Evolutionary conservation across 345 rosid genomes (phyloP).

Genomic region (Lepidium didymum): DNA sequence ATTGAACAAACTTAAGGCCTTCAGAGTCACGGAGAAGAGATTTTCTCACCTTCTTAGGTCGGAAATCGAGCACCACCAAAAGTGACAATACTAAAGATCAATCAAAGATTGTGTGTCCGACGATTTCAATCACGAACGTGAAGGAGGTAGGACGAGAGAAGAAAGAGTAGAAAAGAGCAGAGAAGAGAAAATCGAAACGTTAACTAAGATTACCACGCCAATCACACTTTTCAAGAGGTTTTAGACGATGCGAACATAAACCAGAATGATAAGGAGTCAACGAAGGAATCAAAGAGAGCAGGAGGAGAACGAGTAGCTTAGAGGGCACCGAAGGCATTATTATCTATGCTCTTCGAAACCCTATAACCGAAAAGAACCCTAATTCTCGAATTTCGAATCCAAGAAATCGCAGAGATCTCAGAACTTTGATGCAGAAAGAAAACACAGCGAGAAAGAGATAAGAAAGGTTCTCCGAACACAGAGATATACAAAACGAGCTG

Average conservation of each 20-base stretch:
- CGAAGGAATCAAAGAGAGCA: slow-evolving; percentile 42
- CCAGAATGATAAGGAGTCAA: slow-evolving; percentile 52
- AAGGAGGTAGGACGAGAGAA: background rate
- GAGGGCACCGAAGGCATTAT: slow-evolving; percentile 84
- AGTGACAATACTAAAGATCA: background rate
- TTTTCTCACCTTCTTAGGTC: slow-evolving; percentile 4
- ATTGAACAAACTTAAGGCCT: background rate
- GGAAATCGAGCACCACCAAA: background rate
- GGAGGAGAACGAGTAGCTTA: slow-evolving; percentile 29
- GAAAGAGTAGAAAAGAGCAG: background rate
- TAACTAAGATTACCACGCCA: slow-evolving; percentile 98
- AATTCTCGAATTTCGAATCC: slow-evolving; percentile 7
- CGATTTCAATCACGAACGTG: background rate
- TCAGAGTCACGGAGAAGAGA: background rate
- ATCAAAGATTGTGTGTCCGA: background rate
- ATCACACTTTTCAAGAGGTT: slow-evolving; percentile 81
- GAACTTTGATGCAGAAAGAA: background rate
- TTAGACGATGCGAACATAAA: slow-evolving; percentile 67
- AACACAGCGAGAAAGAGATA: background rate
- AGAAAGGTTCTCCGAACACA: background rate
- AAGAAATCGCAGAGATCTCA: slow-evolving; percentile 7
- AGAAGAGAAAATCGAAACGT: slow-evolving; percentile 21
- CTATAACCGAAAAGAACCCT: slow-evolving; percentile 30
- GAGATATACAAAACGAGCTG: background rate
- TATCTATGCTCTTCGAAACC: slow-evolving; percentile 75